Evolutionary conservation across 495 filamentous ascomycete species (phyloP).

Genomic region (Oidiodendron maius): DNA sequence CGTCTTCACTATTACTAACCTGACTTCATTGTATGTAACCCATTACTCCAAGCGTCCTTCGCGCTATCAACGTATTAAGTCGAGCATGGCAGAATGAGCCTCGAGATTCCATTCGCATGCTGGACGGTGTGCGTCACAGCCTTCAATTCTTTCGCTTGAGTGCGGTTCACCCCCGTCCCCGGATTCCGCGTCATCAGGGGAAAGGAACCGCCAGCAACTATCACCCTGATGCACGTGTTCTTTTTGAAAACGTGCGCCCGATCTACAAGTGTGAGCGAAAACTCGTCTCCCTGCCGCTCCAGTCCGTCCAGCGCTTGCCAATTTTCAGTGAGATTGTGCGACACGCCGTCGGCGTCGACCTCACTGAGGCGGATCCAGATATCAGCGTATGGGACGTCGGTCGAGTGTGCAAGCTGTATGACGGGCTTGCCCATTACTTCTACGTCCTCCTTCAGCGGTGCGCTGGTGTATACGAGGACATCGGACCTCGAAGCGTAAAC

Average conservation of each 20-base stretch:
- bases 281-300: conserved; percentile 13
- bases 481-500: conserved; percentile 22
- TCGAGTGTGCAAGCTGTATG: conserved; percentile 21
- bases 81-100: background rate
- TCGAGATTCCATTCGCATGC: background rate
- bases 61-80: background rate
- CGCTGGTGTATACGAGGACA: conserved; percentile 25
- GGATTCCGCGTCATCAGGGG: conserved; percentile 10
- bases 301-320: background rate
- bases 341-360: conserved; percentile 23
- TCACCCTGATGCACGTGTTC: conserved; percentile 2
- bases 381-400: conserved; percentile 25
- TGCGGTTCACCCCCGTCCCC: conserved; percentile 11
- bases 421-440: conserved; percentile 22
- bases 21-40: background rate
- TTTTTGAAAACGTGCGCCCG: conserved; percentile 15
- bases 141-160: background rate
- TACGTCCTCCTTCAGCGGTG: conserved; percentile 21
- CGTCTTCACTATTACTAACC: background rate
- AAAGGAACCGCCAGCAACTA: conserved; percentile 10
- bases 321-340: conserved; percentile 23
- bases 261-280: conserved; percentile 2
- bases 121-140: background rate
- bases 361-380: conserved; percentile 27
- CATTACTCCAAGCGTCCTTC: background rate